Conservation (phyloP, 2,329 filamentous ascomycete genomes). For the Immersiporthe knoxdaviesiana region DNA sequence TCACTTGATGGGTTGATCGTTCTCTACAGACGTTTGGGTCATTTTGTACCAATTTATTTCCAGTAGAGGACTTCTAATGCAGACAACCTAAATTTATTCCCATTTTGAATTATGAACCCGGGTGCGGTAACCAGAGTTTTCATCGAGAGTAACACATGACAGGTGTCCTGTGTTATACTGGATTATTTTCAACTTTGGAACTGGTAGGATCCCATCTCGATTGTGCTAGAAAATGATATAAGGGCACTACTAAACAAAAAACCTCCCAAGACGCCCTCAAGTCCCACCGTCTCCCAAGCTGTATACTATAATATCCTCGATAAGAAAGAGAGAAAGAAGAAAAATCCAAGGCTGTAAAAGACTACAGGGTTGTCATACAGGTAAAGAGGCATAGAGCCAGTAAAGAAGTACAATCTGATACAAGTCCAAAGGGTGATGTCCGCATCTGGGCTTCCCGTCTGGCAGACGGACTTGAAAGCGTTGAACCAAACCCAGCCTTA, state of each 20-base stretch:
- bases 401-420: not conserved
- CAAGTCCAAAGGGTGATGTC: not conserved
- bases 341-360: not conserved
- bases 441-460: not conserved
- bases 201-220: not conserved
- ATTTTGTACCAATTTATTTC: slow-evolving; percentile 47
- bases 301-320: not conserved
- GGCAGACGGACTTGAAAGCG: not conserved
- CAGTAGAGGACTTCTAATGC: slow-evolving; percentile 67
- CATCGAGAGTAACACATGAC: not conserved
- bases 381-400: not conserved
- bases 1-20: slow-evolving; percentile 25
- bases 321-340: not conserved
- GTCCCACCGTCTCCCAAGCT: not conserved
- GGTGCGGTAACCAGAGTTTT: not conserved
- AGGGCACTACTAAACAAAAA: not conserved
- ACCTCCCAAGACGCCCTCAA: not conserved
- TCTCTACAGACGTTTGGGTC: slow-evolving; percentile 36
- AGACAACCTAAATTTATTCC: slow-evolving; percentile 55
- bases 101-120: slow-evolving; percentile 25
- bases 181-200: not conserved
- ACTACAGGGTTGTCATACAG: not conserved
- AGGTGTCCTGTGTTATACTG: not conserved
- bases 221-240: not conserved
- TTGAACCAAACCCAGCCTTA: not conserved